Evolutionary conservation across 2,329 filamentous ascomycete genomes (phyloP).

Genomic region (Colletotrichum sp.): DNA sequence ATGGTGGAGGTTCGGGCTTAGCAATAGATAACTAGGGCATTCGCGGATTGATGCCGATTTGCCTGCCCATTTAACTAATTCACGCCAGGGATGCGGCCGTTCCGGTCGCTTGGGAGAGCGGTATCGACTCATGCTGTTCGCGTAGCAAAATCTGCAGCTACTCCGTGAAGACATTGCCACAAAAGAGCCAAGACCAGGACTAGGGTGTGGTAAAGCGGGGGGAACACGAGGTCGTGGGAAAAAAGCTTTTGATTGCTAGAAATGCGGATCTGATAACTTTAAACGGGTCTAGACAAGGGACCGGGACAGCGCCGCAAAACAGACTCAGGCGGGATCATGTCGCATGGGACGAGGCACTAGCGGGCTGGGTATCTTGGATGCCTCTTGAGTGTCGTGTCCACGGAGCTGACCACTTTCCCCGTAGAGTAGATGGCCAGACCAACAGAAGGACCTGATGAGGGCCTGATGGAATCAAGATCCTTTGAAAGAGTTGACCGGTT

Average conservation of each 20-base stretch:
- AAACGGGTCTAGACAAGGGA: not conserved
- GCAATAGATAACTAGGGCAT: not conserved
- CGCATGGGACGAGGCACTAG: not conserved
- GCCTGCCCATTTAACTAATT: not conserved
- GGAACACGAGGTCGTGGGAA: not conserved
- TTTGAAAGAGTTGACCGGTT: not conserved
- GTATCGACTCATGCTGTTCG: not conserved
- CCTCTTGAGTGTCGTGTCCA: not conserved
- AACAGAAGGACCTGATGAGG: not conserved
- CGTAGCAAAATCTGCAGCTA: not conserved
- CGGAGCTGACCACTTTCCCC: not conserved
- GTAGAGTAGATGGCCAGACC: not conserved
- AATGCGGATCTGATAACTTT: conserved; percentile 19
- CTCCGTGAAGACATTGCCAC: not conserved
- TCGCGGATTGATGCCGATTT: not conserved
- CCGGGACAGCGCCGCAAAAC: not conserved
- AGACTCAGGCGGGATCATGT: not conserved
- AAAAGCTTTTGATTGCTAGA: not conserved
- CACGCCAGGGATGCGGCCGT: not conserved
- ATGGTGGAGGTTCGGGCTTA: not conserved
- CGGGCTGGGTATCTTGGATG: not conserved
- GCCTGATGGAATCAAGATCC: not conserved
- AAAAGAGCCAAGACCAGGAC: not conserved
- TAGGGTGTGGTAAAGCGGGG: not conserved
- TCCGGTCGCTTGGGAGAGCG: not conserved